phyloP scores from a whole-genome alignment of 1,139 yeast genomes.

The Debaryomyces psychrophilus region DNA sequence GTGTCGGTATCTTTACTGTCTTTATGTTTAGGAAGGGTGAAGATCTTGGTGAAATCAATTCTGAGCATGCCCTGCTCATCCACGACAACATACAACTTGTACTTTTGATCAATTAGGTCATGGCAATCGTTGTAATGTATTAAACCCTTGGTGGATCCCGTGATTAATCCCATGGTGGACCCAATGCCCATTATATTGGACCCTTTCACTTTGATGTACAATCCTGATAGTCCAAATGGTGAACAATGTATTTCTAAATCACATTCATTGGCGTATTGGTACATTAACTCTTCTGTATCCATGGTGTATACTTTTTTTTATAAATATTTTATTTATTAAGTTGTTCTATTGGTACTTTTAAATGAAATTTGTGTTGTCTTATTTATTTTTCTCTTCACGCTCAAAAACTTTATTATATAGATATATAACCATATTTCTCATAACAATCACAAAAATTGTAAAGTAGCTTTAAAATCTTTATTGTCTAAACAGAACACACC shows the following conservation, averaged over 20 bases:
- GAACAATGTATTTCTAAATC: slow-evolving; percentile 60
- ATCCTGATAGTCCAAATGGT: slow-evolving; percentile 60
- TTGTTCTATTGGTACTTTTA: background rate
- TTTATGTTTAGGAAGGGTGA: slow-evolving; percentile 25
- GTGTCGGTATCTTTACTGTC: slow-evolving; percentile 13
- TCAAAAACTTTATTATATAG: background rate
- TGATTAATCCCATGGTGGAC: slow-evolving; percentile 59
- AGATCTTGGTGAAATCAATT: slow-evolving; percentile 56
- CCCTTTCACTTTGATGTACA: slow-evolving; percentile 55
- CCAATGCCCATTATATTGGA: slow-evolving; percentile 60
- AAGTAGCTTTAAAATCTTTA: slow-evolving; percentile 17
- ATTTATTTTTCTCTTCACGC: background rate
- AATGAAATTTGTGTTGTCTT: background rate
- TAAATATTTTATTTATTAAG: background rate
- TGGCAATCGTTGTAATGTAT: slow-evolving; percentile 55
- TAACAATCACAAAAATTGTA: background rate
- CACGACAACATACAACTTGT: slow-evolving; percentile 54
- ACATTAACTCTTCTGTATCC: slow-evolving; percentile 30
- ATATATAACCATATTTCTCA: background rate
- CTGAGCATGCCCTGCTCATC: slow-evolving; percentile 53
- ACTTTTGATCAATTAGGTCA: slow-evolving; percentile 52
- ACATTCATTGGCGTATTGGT: slow-evolving; percentile 55
- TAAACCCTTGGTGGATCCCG: slow-evolving; percentile 55
- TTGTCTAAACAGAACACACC: slow-evolving; percentile 25
- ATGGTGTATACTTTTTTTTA: background rate